Base-by-base conservation (phyloP, 305 asterid genomes). In the Stenogyne calaminthoides region DNA sequence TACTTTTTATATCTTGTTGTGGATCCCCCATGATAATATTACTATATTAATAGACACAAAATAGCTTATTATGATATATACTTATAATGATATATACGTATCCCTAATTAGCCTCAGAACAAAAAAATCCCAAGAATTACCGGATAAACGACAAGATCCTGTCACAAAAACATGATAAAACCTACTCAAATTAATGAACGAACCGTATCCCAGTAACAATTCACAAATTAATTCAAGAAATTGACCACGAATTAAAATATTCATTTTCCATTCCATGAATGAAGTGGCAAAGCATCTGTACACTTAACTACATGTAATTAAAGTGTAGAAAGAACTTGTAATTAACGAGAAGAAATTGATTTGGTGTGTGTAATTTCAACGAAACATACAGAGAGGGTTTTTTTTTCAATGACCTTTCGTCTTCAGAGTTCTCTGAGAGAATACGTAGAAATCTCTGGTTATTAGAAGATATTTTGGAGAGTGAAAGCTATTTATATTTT, bases 121-220 rank as follows among this genome's bases (percentile, higher is more conserved):
- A 22, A 62, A 67, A 1, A 4, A 16, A 19, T 56, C 29, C 42
- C 52, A 1, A 55, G 57, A 42, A 70, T 46, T n/a, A 37, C 60
- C 57, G 32, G 40, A 63, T 67, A 42, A 62, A 70, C 74, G 70
- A 25, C 78, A 74, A 77, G 73, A 81, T 74, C 80, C n/a, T 19
- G 55, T 14, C 2, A 46, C 39, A 46, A 12, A 46, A 10, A 10
- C 52, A 46, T 16, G 46, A 9, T 19, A 56, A 37, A 29, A 68
- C 19, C 51, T 49, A 55, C 60, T 55, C 42, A 37, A 47, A 46
- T 3, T 46, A 14, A 7, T 46, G n/a, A 42, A 37, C 1, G 42
- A 37, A 11, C 49, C 16, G 18, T 14, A 46, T 46, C 16, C 52
- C 18, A 46, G 55, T 14, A 60, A 42, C 2, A 36, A 40, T 9